A percentile compares a stretch with the other conserved stretches of the same genome.
Evolutionary conservation across 306 rosid species (phyloP).

Genomic region (Malus fusca): DNA sequence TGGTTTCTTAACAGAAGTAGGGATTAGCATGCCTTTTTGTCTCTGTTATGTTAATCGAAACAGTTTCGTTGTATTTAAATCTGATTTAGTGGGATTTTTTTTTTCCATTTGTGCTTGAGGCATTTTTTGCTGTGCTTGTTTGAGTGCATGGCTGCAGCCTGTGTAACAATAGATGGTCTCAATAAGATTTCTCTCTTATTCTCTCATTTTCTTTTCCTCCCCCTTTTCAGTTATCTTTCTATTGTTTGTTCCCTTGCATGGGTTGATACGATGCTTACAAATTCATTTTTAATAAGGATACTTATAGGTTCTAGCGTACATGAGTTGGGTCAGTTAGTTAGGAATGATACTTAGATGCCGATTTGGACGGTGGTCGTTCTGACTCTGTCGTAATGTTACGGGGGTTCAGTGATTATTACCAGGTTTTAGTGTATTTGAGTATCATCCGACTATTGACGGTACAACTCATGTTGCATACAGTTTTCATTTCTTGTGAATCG

Average conservation of each 20-base stretch:
- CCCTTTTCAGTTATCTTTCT: background rate
- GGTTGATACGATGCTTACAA: background rate
- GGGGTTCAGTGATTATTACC: no score
- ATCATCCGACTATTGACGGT: no score
- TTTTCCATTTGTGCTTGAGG: conserved; percentile 25
- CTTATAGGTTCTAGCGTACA: no score
- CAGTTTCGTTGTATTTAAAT: conserved; percentile 32
- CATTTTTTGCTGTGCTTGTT: conserved; percentile 53
- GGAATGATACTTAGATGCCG: no score
- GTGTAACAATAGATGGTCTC: conserved; percentile 22
- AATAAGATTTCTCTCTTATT: conserved; percentile 20
- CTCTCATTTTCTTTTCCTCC: background rate
- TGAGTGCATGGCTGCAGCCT: conserved; percentile 43
- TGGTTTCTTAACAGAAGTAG: conserved; percentile 40
- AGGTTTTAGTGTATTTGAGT: no score
- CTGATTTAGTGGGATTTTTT: conserved; percentile 54
- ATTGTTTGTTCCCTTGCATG: background rate
- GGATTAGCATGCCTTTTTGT: conserved; percentile 27
- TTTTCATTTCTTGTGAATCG: no score
- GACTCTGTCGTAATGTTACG: no score
- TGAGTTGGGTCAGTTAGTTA: no score
- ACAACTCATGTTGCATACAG: no score
- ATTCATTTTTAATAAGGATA: no score
- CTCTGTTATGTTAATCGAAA: conserved; percentile 25
- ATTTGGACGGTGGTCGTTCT: no score